Evolutionary conservation across 768 basidiomycete genomes (phyloP), one percentile per base, ranked within the genome.

Genomic region (Lentinula detonsa): DNA sequence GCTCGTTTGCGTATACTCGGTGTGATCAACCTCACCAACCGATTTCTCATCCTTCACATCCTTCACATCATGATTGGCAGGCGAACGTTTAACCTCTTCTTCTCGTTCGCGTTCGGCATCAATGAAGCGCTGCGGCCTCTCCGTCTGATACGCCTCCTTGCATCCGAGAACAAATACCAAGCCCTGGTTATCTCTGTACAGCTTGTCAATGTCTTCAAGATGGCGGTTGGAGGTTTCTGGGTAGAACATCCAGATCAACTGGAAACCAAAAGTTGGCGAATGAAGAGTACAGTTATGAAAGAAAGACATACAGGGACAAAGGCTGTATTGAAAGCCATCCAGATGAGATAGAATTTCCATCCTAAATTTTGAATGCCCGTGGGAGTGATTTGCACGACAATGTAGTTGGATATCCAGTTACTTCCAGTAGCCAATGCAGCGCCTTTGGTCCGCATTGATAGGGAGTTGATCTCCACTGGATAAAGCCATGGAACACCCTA

Each of bases 321-420:
- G n/a, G 73, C 55, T 15, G 75, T 75, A 62, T 82, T 81, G 70
- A 80, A 81, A 6, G 74, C 71, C 61, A 72, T 74, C 80, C 80
- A 82, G 53, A 82, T 79, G 46, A 81, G 66, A 58, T 81, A 81
- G 65, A 80, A 81, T 46, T 71, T 71, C 80, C 80, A 81, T 1
- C 79, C 79, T 18, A 81, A 70, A 53, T 69, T 76, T 9, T 74
- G 74, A 39, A 82, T 81, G 0, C 79, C 79, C 4, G 72, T 63
- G 5, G 80, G 80, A 1, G 80, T 82, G 46, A 79, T 76, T 65
- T 82, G 79, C 1, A 82, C 79, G 8, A 82, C 77, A 2, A 80
- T 71, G 59, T 78, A 81, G 63, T 81, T 82, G n/a, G 77, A 78
- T 13, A 82, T 78, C 79, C 80, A 81, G 63, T 81, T 82, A 6